These are phyloP conservation scores for Mycosarcoma mackinlayi DNA, from an alignment of 1,284 basidiomycete genomes.

Conservation along the genomic window DNA sequence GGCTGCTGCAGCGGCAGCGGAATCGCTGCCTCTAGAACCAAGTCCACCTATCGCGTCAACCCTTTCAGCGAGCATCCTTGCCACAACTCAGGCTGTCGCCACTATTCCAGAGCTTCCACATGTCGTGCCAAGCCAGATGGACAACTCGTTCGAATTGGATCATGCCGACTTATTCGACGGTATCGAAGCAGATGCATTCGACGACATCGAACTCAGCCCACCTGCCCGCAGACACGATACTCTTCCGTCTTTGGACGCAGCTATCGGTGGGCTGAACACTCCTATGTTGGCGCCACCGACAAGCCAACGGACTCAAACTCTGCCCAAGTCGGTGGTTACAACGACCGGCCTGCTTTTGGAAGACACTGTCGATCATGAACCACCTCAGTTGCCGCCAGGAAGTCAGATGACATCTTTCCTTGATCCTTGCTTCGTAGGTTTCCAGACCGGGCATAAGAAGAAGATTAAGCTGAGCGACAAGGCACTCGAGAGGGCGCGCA, in stretches of 20 bases:
- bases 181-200: slow-evolving; percentile 43
- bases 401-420: slow-evolving; percentile 39
- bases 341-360: neutral
- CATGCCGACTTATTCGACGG: slow-evolving; percentile 42
- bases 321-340: neutral
- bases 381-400: slow-evolving; percentile 1
- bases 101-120: neutral
- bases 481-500: slow-evolving; percentile 26
- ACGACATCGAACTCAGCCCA: slow-evolving; percentile 42
- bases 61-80: neutral
- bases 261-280: neutral
- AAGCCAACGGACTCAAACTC: neutral
- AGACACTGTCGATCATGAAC: neutral
- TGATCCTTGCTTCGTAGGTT: slow-evolving; percentile 34
- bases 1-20: neutral
- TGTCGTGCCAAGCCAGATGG: neutral
- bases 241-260: slow-evolving; percentile 11
- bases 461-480: slow-evolving; percentile 35
- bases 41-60: neutral
- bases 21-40: neutral
- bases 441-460: slow-evolving; percentile 29
- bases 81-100: neutral
- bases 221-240: slow-evolving; percentile 11
- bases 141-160: slow-evolving; percentile 14
- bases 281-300: slow-evolving; percentile 11